These are phyloP conservation scores for Avicennia marina DNA, from an alignment of 257 asterid genomes.

Conservation along the genomic window DNA sequence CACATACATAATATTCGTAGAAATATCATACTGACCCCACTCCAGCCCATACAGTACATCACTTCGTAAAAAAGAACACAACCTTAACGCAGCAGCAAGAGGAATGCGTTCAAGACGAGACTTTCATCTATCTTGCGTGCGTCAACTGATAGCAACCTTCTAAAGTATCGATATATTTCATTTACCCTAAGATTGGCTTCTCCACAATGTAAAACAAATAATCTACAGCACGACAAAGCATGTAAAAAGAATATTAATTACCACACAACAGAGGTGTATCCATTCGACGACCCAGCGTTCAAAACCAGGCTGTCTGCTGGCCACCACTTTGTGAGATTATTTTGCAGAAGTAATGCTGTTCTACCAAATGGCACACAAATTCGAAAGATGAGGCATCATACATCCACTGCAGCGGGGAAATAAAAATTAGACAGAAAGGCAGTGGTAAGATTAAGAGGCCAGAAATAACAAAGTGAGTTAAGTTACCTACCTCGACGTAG, in stretches of 20 bases:
- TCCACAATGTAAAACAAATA: background rate
- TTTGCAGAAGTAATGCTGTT: background rate
- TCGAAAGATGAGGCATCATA: background rate
- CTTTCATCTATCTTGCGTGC: no score
- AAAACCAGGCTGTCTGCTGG: background rate
- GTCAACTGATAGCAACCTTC: no score
- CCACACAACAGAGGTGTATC: background rate
- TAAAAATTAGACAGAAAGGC: background rate
- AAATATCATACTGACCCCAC: no score
- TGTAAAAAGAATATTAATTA: background rate
- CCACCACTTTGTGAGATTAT: background rate
- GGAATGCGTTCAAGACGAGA: no score
- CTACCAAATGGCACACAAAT: background rate
- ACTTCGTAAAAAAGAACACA: no score
- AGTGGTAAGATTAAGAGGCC: background rate
- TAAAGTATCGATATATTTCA: no score
- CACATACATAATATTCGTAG: no score
- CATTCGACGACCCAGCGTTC: background rate
- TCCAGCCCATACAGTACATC: no score
- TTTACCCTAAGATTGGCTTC: no score
- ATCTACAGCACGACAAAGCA: background rate
- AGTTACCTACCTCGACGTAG: background rate
- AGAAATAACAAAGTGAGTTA: background rate
- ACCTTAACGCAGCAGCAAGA: no score
- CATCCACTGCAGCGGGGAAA: background rate